Evolutionary conservation across 345 rosid genomes (phyloP).

Genomic region (Erucastrum elatum): DNA sequence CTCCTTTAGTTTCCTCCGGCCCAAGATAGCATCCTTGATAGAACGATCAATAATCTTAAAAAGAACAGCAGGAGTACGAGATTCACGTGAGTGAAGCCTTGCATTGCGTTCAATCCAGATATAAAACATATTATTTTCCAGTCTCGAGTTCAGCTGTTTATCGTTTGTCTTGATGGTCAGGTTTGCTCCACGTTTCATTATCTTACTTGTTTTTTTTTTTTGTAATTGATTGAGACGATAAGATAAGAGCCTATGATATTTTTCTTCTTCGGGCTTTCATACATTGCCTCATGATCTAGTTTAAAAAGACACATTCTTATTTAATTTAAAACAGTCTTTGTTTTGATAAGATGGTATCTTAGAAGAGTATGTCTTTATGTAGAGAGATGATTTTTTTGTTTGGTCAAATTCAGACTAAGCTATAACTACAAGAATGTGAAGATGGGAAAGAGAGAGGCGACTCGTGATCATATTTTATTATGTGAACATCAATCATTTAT

Average conservation of each 20-base stretch:
- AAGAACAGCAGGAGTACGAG: no score
- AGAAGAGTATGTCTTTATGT: background rate
- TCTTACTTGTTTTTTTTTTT: background rate
- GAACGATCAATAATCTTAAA: no score
- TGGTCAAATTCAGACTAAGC: slow-evolving; percentile 28
- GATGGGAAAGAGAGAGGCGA: slow-evolving; percentile 21
- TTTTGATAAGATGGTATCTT: background rate
- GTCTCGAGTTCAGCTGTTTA: background rate
- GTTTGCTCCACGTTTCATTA: background rate
- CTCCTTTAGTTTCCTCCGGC: no score
- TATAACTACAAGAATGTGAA: slow-evolving; percentile 31
- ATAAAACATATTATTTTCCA: background rate
- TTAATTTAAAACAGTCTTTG: background rate
- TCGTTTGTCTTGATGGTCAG: background rate
- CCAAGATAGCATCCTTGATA: no score
- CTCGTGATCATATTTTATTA: slow-evolving; percentile 28
- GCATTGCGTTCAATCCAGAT: no score
- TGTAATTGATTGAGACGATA: no score
- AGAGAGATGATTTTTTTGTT: slow-evolving; percentile 25
- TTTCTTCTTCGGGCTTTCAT: background rate
- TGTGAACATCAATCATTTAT: slow-evolving; percentile 35
- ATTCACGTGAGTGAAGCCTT: no score
- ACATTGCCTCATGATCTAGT: background rate
- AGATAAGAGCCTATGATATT: background rate
- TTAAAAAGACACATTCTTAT: background rate